phyloP scores from a whole-genome alignment of 108 stramenopile species.

The Parietichytrium sp. region DNA sequence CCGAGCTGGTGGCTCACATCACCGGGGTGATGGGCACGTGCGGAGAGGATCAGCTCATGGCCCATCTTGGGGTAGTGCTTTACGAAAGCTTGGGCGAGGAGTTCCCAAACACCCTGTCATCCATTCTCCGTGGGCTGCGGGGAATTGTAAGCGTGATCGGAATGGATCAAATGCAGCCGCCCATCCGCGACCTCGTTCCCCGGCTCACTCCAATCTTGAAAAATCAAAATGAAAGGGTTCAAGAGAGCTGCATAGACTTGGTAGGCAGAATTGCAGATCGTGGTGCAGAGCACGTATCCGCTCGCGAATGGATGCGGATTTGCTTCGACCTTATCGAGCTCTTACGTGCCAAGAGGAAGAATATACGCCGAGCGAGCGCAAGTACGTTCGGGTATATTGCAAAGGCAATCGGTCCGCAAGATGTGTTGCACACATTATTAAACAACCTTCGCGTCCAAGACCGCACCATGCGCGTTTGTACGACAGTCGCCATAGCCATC shows the following conservation, averaged over 20 bases:
- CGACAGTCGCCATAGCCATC: constrained; percentile 97
- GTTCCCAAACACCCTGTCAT: constrained; percentile 92
- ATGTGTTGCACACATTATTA: constrained; percentile 93
- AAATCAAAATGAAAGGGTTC: constrained; percentile 97
- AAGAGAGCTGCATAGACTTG: constrained; percentile 93
- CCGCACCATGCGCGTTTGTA: constrained; percentile 96
- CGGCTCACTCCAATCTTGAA: constrained; percentile 95
- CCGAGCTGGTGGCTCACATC: constrained; percentile 92
- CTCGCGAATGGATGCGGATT: constrained; percentile 99
- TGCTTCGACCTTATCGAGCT: constrained; percentile 98
- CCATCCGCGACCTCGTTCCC: constrained; percentile 90
- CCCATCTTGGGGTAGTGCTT: constrained; percentile 95
- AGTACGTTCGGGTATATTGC: constrained; percentile 99
- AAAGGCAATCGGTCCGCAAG: constrained; percentile 97
- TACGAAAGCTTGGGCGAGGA: constrained; percentile 99
- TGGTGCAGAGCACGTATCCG: constrained; percentile 91
- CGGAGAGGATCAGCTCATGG: constrained; percentile 96
- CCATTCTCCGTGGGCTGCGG: constrained; percentile 86
- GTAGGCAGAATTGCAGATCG: constrained; percentile 96
- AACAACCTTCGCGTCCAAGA: constrained; percentile 98
- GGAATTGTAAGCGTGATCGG: constrained; percentile 97
- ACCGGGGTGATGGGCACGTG: constrained; percentile 96
- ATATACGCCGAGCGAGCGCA: constrained; percentile 91
- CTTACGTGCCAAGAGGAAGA: constrained; percentile 95
- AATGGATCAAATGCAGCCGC: constrained; percentile 97